Conservation (phyloP, 1,284 basidiomycete genomes). For the Ceratobasidium sp. region DNA sequence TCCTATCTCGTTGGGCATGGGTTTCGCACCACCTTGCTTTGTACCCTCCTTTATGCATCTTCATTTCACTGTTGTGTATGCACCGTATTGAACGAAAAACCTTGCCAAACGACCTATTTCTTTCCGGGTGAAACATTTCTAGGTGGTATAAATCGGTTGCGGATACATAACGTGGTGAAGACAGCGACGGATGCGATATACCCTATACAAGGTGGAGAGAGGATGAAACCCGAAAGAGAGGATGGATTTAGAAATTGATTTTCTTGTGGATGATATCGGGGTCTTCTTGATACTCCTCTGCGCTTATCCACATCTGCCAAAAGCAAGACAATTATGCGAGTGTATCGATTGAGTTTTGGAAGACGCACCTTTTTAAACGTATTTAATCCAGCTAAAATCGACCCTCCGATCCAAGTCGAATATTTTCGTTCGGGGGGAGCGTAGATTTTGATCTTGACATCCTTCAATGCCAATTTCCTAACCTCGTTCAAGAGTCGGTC, state of each 20-base stretch:
- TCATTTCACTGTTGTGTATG: slow-evolving; percentile 18
- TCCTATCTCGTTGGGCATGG: slow-evolving; percentile 14
- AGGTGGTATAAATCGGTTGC: slow-evolving; percentile 21
- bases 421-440: slow-evolving; percentile 93
- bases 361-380: slow-evolving; percentile 93
- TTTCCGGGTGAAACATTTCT: neutral
- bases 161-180: neutral
- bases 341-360: no score
- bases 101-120: slow-evolving; percentile 27
- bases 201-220: slow-evolving; percentile 3
- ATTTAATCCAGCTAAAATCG: slow-evolving; percentile 75
- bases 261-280: slow-evolving; percentile 98
- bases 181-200: neutral
- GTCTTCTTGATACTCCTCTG: slow-evolving; percentile 99
- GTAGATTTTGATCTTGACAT: slow-evolving; percentile 89
- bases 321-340: no score
- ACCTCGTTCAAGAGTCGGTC: slow-evolving; percentile 95
- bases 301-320: slow-evolving; percentile 96
- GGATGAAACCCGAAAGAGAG: neutral
- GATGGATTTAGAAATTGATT: slow-evolving; percentile 67
- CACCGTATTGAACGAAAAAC: slow-evolving; percentile 18
- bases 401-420: slow-evolving; percentile 99
- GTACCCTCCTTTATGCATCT: slow-evolving; percentile 11
- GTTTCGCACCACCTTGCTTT: slow-evolving; percentile 6
- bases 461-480: slow-evolving; percentile 95